Evolutionary conservation across 306 rosid species (phyloP).

Genomic region (Boehmeria nivea): DNA sequence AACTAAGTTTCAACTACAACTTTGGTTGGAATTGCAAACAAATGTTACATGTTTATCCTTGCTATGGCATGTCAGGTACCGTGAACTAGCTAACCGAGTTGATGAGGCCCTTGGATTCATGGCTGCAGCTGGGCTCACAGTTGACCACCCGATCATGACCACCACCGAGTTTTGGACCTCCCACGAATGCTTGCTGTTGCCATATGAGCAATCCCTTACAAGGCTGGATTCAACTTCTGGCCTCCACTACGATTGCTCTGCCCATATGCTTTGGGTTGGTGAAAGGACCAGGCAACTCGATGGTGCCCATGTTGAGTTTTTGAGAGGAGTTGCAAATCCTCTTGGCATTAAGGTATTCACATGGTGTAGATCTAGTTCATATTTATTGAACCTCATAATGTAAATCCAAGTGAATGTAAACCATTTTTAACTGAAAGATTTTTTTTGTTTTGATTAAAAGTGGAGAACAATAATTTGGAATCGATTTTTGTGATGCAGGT

Average conservation of each 20-base stretch:
- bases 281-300: constrained; percentile 94
- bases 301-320: constrained; percentile 94
- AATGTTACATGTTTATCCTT: constrained; percentile 4
- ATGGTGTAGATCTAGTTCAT: not conserved
- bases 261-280: constrained; percentile 96
- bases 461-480: constrained; percentile 13
- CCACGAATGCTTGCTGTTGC: constrained; percentile 89
- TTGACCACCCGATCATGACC: constrained; percentile 91
- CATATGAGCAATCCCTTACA: constrained; percentile 91
- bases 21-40: constrained; percentile 3
- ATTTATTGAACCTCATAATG: too few relatives aligned
- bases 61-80: constrained; percentile 59
- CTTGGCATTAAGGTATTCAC: constrained; percentile 83
- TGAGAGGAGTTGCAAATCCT: constrained; percentile 95
- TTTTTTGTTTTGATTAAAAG: not conserved
- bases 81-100: constrained; percentile 86
- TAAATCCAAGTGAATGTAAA: too few relatives aligned
- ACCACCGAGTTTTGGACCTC: constrained; percentile 99
- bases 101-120: constrained; percentile 99
- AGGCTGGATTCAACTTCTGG: constrained; percentile 98
- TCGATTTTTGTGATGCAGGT: constrained; percentile 44
- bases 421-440: too few relatives aligned
- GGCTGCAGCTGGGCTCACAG: constrained; percentile 96
- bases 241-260: constrained; percentile 89
- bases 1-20: not conserved